A percentile compares a stretch with the other conserved stretches of the same genome.
These are phyloP conservation scores for Paramecium caudatum DNA, from an alignment of 73 alveolate genomes.

Conservation along the genomic window DNA sequence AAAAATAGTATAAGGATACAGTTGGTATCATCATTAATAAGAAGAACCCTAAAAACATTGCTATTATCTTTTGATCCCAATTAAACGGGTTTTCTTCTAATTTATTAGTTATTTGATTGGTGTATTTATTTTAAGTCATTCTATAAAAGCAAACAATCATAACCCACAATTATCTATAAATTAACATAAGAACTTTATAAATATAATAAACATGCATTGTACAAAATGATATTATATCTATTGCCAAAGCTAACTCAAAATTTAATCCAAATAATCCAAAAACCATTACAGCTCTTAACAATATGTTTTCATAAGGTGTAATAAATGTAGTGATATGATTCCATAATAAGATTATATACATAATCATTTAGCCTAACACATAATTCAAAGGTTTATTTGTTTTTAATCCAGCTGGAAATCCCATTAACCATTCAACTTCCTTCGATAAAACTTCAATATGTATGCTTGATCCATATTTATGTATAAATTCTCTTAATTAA, in stretches of 20 bases:
- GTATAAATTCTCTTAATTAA: constrained; percentile 78
- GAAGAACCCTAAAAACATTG: constrained; percentile 82
- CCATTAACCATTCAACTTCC: constrained; percentile 89
- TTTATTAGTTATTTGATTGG: not conserved
- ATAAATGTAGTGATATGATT: constrained; percentile 80
- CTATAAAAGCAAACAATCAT: constrained; percentile 2
- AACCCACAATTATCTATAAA: constrained; percentile 35
- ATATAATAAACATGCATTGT: not conserved
- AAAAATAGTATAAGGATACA: constrained; percentile 83
- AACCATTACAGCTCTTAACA: constrained; percentile 77
- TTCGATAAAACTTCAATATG: constrained; percentile 85
- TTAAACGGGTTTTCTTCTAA: constrained; percentile 58
- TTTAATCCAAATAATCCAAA: constrained; percentile 83
- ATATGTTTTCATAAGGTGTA: constrained; percentile 76
- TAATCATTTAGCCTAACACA: constrained; percentile 81
- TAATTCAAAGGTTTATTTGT: constrained; percentile 85
- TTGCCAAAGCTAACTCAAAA: constrained; percentile 78
- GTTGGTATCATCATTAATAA: constrained; percentile 86
- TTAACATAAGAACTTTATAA: constrained; percentile 5
- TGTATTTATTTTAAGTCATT: not conserved
- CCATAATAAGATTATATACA: constrained; percentile 82
- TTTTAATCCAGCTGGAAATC: constrained; percentile 90
- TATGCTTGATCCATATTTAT: constrained; percentile 80
- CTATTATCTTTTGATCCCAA: constrained; percentile 79
- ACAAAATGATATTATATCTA: constrained; percentile 80